Percentiles rank a stretch among this genome's conserved stretches.
phyloP scores from a whole-genome alignment of 169 alveolate species.

The Eimeria praecox region DNA sequence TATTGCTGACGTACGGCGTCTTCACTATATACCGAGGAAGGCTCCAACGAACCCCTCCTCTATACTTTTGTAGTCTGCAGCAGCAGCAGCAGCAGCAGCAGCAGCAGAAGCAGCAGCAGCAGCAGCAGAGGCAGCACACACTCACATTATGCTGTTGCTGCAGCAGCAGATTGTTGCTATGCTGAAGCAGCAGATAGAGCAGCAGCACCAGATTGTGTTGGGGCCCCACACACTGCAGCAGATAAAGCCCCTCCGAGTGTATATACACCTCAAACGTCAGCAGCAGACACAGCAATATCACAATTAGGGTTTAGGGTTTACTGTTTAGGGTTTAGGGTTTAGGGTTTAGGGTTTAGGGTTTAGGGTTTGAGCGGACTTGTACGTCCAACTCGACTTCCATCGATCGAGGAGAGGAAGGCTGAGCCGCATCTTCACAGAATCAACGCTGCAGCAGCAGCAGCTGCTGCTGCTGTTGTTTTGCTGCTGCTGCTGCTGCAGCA shows the following conservation, averaged over 20 bases:
- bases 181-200: background rate
- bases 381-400: slow-evolving; percentile 34
- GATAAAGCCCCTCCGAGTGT: no score
- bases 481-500: slow-evolving; percentile 5
- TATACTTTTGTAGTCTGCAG: slow-evolving; percentile 57
- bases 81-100: slow-evolving; percentile 27
- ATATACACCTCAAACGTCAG: no score
- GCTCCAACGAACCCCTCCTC: slow-evolving; percentile 72
- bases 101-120: background rate
- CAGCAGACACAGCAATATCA: background rate
- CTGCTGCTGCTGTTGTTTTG: slow-evolving; percentile 8
- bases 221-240: background rate
- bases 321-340: background rate
- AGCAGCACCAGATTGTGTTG: background rate
- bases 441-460: background rate
- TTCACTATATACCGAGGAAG: slow-evolving; percentile 65
- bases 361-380: slow-evolving; percentile 47
- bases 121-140: slow-evolving; percentile 2
- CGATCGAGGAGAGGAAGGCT: background rate
- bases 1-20: slow-evolving; percentile 11
- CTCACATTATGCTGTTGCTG: no score
- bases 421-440: background rate
- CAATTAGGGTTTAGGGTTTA: background rate
- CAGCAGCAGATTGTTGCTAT: background rate
- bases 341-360: slow-evolving; percentile 20